A percentile compares a stretch with the other conserved stretches of the same genome.
Conservation (phyloP, 208 protist species). For the Wallacemonas rigidus region DNA sequence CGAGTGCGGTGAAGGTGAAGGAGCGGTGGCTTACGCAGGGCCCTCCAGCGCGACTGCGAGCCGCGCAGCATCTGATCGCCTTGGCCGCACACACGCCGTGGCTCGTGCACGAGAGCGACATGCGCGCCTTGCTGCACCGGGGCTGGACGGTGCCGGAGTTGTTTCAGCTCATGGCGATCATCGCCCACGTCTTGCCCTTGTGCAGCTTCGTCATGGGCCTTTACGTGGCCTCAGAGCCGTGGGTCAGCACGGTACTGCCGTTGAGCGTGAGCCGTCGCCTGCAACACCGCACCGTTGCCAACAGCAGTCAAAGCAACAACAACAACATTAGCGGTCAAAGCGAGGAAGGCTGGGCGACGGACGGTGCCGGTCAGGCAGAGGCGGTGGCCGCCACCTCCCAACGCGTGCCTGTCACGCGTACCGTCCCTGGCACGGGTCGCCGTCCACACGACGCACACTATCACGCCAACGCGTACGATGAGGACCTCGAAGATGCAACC, state of each 20-base stretch:
- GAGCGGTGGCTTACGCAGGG: conserved; percentile 63
- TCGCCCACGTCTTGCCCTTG: conserved; percentile 72
- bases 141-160: conserved; percentile 84
- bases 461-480: background rate
- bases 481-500: background rate
- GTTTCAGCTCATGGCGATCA: conserved; percentile 69
- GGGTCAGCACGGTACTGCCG: conserved; percentile 63
- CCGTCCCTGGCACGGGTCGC: background rate
- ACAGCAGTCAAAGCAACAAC: background rate
- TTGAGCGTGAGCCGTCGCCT: conserved; percentile 29
- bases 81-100: conserved; percentile 81
- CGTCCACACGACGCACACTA: background rate
- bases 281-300: conserved; percentile 30
- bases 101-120: conserved; percentile 46
- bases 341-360: background rate
- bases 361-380: background rate
- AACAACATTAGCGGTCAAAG: background rate
- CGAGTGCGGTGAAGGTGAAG: conserved; percentile 10
- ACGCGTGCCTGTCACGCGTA: conserved; percentile 5
- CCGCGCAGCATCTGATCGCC: conserved; percentile 69
- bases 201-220: conserved; percentile 80
- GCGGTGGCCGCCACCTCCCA: conserved; percentile 2
- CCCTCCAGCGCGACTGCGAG: conserved; percentile 56
- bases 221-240: conserved; percentile 73
- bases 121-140: conserved; percentile 41